Base-by-base conservation (phyloP, 306 rosid genomes). In the Nissolia schottii region DNA sequence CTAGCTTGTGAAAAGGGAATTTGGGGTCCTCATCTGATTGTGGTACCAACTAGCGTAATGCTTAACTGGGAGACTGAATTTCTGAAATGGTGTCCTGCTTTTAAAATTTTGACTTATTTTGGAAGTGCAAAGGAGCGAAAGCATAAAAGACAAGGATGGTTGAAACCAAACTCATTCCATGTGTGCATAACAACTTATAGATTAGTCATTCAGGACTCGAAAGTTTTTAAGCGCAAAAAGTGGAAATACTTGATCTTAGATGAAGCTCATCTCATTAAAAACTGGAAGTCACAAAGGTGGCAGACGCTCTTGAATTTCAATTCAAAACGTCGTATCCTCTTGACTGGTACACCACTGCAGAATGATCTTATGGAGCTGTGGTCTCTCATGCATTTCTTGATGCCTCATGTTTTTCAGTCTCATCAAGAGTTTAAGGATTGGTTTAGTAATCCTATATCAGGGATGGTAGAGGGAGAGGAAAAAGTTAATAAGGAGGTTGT, bases 211-310 rank as follows among this genome's bases (percentile, higher is more conserved):
- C 99, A 94, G 82, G 99, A 94, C 85, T 86, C 97, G 63, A 91
- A 94, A 81, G 92, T 94, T 76, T 94, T 94, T 87, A 94, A 94
- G 88, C 97, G 99, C 62, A 94, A 94, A 88, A 94, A 94, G 82
- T 94, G 99, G 99, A 94, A 94, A 65, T 94, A 94, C 83, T 80
- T 94, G 87, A 94, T 94, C 75, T 84, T 94, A 78, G 99, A 94
- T 82, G 99, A 94, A 80, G 99, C 99, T 72, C 99, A 94, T 82
- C 84, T 91, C 81, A 94, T 94, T 70, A 94, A 94, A 82, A 94
- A 94, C 80, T 94, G 99, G 99, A 94, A 94, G 84, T 94, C 99
- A 25, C 99, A 94, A 71, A 85, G 99, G 80, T 94, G 99, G 99
- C 99, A 94, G 73, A 94, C 99, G 5, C 95, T 94, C 63, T 76